Percentiles rank a stretch among this genome's conserved stretches.
Conservation (phyloP, 2,329 filamentous ascomycete genomes). For the Aureobasidium namibiae region DNA sequence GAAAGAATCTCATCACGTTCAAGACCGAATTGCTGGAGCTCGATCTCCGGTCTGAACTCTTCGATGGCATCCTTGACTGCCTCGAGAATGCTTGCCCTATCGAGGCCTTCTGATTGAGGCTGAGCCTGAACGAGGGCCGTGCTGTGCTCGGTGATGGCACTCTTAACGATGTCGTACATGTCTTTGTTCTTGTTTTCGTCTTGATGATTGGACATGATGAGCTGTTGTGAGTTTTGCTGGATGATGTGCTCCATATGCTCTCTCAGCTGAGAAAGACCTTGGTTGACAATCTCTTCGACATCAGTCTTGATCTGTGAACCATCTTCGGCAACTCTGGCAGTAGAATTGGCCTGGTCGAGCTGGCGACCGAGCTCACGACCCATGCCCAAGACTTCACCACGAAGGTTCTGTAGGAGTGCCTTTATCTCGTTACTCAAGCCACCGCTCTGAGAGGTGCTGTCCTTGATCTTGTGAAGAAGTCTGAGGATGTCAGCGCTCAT, state of each 20-base stretch:
- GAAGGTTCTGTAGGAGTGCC: conserved; percentile 76
- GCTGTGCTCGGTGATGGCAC: conserved; percentile 59
- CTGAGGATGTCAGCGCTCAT: conserved; percentile 70
- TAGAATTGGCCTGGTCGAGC: conserved; percentile 40
- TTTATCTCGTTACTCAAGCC: conserved; percentile 90
- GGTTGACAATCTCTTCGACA: conserved; percentile 67
- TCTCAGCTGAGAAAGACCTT: conserved; percentile 73
- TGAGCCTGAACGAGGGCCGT: conserved; percentile 29
- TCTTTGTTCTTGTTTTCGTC: conserved; percentile 54
- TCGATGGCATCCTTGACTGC: conserved; percentile 90
- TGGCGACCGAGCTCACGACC: conserved; percentile 81
- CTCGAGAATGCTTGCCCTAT: conserved; percentile 69
- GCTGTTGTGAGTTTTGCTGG: conserved; percentile 57
- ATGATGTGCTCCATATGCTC: conserved; percentile 75
- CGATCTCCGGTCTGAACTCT: conserved; percentile 86
- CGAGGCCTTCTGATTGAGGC: conserved; percentile 26
- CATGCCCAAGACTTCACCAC: conserved; percentile 91
- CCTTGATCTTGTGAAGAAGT: conserved; percentile 78
- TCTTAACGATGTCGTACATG: conserved; percentile 75
- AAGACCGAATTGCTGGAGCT: conserved; percentile 80
- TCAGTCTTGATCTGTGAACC: conserved; percentile 50
- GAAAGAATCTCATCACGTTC: conserved; percentile 85
- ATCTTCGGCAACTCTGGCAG: conserved; percentile 37
- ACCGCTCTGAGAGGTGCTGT: conserved; percentile 80
- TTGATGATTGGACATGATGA: conserved; percentile 6